These are phyloP conservation scores for Diatrype stigma DNA, from an alignment of 2,329 filamentous ascomycete genomes.

Conservation along the genomic window DNA sequence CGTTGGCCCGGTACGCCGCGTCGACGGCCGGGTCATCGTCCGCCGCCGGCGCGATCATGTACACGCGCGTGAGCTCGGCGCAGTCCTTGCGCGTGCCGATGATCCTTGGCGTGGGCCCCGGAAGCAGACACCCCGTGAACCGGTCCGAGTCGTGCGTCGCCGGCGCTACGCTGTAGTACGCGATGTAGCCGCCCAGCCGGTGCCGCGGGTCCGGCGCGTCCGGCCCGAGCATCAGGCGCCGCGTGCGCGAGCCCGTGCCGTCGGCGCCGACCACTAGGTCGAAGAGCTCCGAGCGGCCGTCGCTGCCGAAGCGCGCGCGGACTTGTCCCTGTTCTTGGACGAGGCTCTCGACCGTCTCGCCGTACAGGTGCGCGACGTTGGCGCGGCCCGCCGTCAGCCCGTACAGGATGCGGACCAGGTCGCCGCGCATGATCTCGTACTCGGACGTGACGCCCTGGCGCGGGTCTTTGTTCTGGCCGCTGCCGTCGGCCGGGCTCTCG, in stretches of 20 bases:
- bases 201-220: slow-evolving; percentile 14
- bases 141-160: slow-evolving; percentile 7
- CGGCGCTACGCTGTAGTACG: slow-evolving; percentile 21
- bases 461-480: too few species aligned
- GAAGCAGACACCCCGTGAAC: slow-evolving; percentile 2
- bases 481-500: slow-evolving; percentile 17
- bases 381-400: slow-evolving; percentile 1
- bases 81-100: slow-evolving; percentile 16
- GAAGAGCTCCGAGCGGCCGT: slow-evolving; percentile 37
- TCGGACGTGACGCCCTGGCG: slow-evolving; percentile 30
- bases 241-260: slow-evolving; percentile 44
- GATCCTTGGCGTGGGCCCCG: not conserved
- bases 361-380: slow-evolving; percentile 24
- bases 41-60: slow-evolving; percentile 4
- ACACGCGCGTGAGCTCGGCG: slow-evolving; percentile 13
- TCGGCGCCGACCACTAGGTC: slow-evolving; percentile 53
- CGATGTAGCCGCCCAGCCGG: slow-evolving; percentile 18
- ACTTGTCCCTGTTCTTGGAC: slow-evolving; percentile 22
- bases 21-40: slow-evolving; percentile 2
- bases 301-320: slow-evolving; percentile 31
- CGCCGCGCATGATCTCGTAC: slow-evolving; percentile 33
- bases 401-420: slow-evolving; percentile 30
- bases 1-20: not conserved
- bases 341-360: slow-evolving; percentile 20
- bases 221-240: slow-evolving; percentile 31